Evolutionary conservation across 352 stramenopile genomes (phyloP).

Genomic region (Phytophthora multivora): DNA sequence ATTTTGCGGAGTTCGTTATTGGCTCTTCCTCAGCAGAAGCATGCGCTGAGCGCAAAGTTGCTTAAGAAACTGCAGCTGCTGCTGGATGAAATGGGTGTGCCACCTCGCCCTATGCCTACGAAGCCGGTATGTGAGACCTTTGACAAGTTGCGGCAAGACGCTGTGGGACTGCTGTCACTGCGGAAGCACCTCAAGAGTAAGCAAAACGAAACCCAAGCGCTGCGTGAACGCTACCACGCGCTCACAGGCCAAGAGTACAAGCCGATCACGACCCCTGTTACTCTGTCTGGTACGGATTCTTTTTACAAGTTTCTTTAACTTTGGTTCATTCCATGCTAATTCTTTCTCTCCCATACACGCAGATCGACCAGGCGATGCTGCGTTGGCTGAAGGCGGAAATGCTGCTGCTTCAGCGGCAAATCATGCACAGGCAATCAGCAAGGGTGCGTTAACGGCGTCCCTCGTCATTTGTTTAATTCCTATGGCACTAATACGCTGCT

Average conservation of each 20-base stretch:
- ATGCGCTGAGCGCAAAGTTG: slow-evolving; percentile 63
- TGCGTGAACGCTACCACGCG: slow-evolving; percentile 59
- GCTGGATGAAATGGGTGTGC: slow-evolving; percentile 68
- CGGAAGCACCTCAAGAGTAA: slow-evolving; percentile 68
- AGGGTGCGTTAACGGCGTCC: slow-evolving; percentile 31
- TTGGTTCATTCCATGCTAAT: slow-evolving; percentile 9
- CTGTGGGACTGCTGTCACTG: slow-evolving; percentile 59
- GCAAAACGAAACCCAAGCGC: slow-evolving; percentile 48
- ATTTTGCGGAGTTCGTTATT: slow-evolving; percentile 64
- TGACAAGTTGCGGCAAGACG: slow-evolving; percentile 62
- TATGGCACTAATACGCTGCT: not conserved
- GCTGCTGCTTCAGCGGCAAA: slow-evolving; percentile 15
- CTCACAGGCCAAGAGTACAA: slow-evolving; percentile 61
- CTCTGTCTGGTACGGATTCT: slow-evolving; percentile 34
- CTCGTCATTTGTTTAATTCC: slow-evolving; percentile 1
- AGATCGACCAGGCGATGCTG: slow-evolving; percentile 44
- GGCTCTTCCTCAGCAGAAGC: slow-evolving; percentile 52
- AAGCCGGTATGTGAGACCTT: slow-evolving; percentile 67
- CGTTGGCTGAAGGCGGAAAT: slow-evolving; percentile 4
- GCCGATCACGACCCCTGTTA: slow-evolving; percentile 45
- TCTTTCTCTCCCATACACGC: not conserved
- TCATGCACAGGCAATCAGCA: slow-evolving; percentile 34
- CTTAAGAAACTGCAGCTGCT: slow-evolving; percentile 72
- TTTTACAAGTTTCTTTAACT: not conserved
- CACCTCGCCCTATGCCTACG: slow-evolving; percentile 73